A percentile compares a stretch with the other conserved stretches of the same genome.
phyloP scores from a whole-genome alignment of 257 asterid genomes.

The Penstemon eatonii region DNA sequence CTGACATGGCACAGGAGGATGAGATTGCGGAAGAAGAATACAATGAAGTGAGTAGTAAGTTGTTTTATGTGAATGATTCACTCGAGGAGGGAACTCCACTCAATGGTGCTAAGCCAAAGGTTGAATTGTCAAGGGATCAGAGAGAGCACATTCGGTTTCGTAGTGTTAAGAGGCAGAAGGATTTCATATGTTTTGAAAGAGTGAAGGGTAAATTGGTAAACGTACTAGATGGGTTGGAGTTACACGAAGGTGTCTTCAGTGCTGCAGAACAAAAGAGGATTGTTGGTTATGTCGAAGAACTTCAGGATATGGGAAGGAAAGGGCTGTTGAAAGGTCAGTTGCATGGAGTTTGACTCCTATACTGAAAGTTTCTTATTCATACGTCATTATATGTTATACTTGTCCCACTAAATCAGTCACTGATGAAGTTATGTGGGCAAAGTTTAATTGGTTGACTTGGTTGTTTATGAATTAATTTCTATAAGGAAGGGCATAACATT shows the following conservation, averaged over 20 bases:
- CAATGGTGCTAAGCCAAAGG: constrained; percentile 48
- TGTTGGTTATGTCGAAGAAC: constrained; percentile 51
- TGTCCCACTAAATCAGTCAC: no score
- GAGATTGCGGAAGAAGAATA: constrained; percentile 61
- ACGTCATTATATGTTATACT: no score
- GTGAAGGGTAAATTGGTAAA: constrained; percentile 47
- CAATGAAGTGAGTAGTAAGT: constrained; percentile 30
- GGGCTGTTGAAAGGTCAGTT: constrained; percentile 58
- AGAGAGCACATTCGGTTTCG: constrained; percentile 55
- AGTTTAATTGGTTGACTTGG: constrained; percentile 3
- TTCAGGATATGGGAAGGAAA: constrained; percentile 58
- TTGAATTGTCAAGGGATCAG: constrained; percentile 52
- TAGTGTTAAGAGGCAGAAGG: constrained; percentile 57
- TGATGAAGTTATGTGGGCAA: background rate
- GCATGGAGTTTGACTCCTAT: background rate
- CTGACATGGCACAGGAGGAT: constrained; percentile 93
- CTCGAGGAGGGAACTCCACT: constrained; percentile 30
- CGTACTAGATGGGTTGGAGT: constrained; percentile 72
- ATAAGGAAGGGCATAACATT: background rate
- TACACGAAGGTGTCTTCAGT: constrained; percentile 68
- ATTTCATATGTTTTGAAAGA: constrained; percentile 53
- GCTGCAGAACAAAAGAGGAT: constrained; percentile 72
- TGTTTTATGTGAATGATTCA: constrained; percentile 28
- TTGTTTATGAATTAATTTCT: constrained; percentile 17
- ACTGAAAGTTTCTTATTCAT: background rate